phyloP scores from a whole-genome alignment of 192 early-diverging fungal species.

The Backusella tarrabulga region DNA sequence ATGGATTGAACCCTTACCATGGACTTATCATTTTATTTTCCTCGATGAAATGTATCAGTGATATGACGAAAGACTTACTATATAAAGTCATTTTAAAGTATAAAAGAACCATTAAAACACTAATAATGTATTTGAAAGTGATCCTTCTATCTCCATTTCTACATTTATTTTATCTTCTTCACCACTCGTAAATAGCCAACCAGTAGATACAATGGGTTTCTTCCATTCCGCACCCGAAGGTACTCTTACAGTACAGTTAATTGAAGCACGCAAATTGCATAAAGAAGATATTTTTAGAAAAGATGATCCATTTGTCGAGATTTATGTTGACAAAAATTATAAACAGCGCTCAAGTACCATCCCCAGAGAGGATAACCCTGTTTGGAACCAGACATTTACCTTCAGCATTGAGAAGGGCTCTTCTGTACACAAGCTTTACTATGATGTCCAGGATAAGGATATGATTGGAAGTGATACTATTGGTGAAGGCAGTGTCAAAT shows the following conservation, averaged over 20 bases:
- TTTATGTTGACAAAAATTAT: constrained; percentile 25
- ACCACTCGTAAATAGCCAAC: background rate
- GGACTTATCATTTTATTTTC: background rate
- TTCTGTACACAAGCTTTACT: constrained; percentile 30
- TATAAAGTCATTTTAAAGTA: background rate
- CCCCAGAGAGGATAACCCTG: constrained; percentile 20
- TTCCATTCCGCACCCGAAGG: constrained; percentile 15
- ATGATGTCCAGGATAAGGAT: constrained; percentile 38
- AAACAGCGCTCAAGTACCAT: constrained; percentile 20
- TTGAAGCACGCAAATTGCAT: constrained; percentile 26
- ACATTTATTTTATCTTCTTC: background rate
- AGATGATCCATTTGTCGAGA: constrained; percentile 27
- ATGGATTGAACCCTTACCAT: background rate
- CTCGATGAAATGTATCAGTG: background rate
- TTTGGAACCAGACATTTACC: constrained; percentile 28
- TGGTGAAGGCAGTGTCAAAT: constrained; percentile 27
- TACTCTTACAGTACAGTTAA: constrained; percentile 11
- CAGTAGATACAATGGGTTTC: constrained; percentile 9
- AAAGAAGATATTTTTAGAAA: constrained; percentile 20
- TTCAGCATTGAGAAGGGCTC: constrained; percentile 17
- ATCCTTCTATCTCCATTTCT: background rate
- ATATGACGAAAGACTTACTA: background rate
- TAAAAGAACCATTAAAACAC: background rate
- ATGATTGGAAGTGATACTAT: constrained; percentile 35
- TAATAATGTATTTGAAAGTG: background rate